Evolutionary conservation across 2,329 filamentous ascomycete species (phyloP).

Genomic region (Aspergillus amoenus): DNA sequence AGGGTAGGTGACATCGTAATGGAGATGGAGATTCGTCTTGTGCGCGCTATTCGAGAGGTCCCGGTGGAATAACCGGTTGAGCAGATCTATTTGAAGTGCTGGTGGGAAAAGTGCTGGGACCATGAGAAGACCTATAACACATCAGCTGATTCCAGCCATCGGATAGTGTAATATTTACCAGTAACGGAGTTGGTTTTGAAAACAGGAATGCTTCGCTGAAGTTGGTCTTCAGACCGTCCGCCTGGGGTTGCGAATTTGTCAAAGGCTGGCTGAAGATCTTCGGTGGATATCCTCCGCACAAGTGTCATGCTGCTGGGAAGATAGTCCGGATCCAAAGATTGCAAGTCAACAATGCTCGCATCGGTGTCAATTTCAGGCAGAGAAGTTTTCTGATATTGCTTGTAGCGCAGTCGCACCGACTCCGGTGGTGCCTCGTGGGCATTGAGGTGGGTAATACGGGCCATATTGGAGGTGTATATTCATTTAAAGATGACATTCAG

Average conservation of each 20-base stretch:
- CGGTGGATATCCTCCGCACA: constrained; percentile 28
- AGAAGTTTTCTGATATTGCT: constrained; percentile 66
- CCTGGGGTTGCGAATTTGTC: constrained; percentile 28
- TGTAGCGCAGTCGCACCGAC: constrained; percentile 69
- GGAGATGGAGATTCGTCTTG: constrained; percentile 85
- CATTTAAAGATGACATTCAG: background rate
- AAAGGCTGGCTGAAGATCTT: constrained; percentile 31
- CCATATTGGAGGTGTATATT: constrained; percentile 16
- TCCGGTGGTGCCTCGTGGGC: constrained; percentile 76
- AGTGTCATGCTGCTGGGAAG: constrained; percentile 28
- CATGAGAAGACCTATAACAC: constrained; percentile 70
- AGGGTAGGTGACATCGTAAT: constrained; percentile 70
- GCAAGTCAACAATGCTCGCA: constrained; percentile 58
- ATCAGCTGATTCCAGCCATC: constrained; percentile 22
- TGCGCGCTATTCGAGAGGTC: constrained; percentile 73
- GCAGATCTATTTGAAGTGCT: constrained; percentile 65
- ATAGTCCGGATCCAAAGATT: constrained; percentile 36
- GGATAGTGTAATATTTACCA: constrained; percentile 30
- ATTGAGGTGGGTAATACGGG: constrained; percentile 55
- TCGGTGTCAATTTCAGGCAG: constrained; percentile 53
- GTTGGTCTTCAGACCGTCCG: constrained; percentile 15
- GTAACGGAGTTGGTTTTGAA: constrained; percentile 36
- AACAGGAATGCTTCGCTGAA: constrained; percentile 33
- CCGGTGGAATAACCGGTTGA: constrained; percentile 72
- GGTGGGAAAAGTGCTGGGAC: constrained; percentile 72